Conservation (phyloP, 2,329 filamentous ascomycete species). For the Zymoseptoria ardabiliae region DNA sequence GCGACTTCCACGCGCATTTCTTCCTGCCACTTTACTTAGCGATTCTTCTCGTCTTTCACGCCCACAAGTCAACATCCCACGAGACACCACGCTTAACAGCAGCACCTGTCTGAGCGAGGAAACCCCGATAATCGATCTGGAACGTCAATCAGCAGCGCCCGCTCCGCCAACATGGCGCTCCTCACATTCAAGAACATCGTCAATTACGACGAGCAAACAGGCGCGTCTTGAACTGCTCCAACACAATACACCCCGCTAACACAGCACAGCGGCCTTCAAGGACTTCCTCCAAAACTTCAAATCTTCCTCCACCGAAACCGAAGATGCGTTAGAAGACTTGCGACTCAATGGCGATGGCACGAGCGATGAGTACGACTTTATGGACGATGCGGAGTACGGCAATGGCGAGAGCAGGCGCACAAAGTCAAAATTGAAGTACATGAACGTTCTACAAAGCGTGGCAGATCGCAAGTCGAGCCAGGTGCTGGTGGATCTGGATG, state of each 20-base stretch:
- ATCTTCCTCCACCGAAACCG: conserved; percentile 62
- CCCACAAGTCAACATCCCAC: background rate
- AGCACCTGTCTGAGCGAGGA: background rate
- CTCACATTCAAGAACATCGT: conserved; percentile 70
- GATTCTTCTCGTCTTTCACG: background rate
- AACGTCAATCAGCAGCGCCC: background rate
- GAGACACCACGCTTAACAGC: background rate
- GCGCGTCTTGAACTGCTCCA: conserved; percentile 43
- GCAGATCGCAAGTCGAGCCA: conserved; percentile 72
- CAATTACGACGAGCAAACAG: conserved; percentile 80
- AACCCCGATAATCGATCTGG: background rate
- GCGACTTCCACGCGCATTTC: background rate
- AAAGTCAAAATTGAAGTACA: conserved; percentile 70
- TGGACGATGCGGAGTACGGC: conserved; percentile 62
- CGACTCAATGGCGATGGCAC: conserved; percentile 80
- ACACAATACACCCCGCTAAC: conserved; percentile 26
- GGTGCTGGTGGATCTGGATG: conserved; percentile 81
- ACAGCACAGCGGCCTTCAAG: conserved; percentile 64
- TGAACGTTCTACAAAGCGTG: conserved; percentile 76
- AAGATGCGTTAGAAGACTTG: conserved; percentile 75
- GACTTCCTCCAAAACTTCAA: conserved; percentile 87
- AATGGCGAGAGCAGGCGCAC: conserved; percentile 28
- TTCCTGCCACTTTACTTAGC: background rate
- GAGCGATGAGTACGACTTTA: conserved; percentile 87
- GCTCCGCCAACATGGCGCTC: conserved; percentile 63